Evolutionary conservation across 192 early-diverging fungal species (phyloP).

Genomic region (Backusella morwellensis): DNA sequence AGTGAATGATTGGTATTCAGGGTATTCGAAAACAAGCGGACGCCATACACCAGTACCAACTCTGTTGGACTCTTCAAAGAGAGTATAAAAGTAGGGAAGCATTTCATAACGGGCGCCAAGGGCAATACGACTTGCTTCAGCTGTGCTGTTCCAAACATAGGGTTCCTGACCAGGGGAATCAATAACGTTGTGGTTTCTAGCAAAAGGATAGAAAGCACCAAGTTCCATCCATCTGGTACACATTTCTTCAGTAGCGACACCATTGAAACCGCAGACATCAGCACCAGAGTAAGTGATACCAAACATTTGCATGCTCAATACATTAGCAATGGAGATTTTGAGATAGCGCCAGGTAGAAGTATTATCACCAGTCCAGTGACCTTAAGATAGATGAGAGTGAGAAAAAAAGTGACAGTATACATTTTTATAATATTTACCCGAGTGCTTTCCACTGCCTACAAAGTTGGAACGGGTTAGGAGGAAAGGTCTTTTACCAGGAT

Average conservation of each 20-base stretch:
- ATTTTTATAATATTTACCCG: background rate
- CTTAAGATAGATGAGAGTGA: too few species aligned
- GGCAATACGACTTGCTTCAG: conserved; percentile 52
- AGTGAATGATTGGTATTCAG: conserved; percentile 24
- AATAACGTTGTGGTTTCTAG: conserved; percentile 62
- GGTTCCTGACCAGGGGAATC: conserved; percentile 52
- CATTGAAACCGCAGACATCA: conserved; percentile 71
- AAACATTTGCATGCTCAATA: conserved; percentile 68
- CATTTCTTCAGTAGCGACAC: conserved; percentile 61
- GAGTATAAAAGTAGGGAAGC: conserved; percentile 63
- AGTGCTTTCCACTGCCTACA: conserved; percentile 53
- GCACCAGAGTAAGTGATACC: conserved; percentile 70
- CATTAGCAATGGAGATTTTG: conserved; percentile 54
- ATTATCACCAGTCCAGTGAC: conserved; percentile 56
- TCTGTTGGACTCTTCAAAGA: conserved; percentile 45
- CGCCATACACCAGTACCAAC: conserved; percentile 54
- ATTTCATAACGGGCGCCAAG: conserved; percentile 57
- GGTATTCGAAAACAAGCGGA: conserved; percentile 54
- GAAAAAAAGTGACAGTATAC: too few species aligned
- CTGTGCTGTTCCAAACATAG: conserved; percentile 54
- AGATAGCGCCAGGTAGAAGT: conserved; percentile 54
- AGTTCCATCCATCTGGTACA: conserved; percentile 65
- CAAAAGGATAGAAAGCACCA: conserved; percentile 44
- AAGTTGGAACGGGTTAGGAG: conserved; percentile 66
- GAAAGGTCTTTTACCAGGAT: conserved; percentile 42